A percentile compares a stretch with the other conserved stretches of the same genome.
Conservation (phyloP, 768 basidiomycete species). For the Chlorophyllum brunneum region DNA sequence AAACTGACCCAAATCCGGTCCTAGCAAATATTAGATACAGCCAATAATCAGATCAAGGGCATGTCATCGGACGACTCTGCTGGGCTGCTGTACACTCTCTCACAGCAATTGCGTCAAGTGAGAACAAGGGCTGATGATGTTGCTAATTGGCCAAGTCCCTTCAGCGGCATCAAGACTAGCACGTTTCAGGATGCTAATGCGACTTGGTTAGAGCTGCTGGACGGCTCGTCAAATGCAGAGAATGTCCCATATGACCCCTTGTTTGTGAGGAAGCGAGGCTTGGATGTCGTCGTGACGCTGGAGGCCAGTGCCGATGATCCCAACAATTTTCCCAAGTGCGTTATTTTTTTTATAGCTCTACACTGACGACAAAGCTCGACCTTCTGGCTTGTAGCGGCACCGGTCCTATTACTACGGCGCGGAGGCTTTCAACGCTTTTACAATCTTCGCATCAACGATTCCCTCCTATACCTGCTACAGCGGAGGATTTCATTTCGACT, state of each 20-base stretch:
- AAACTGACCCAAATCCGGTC: not conserved
- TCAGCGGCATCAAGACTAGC: slow-evolving; percentile 39
- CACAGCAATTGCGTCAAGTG: slow-evolving; percentile 42
- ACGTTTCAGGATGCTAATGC: slow-evolving; percentile 53
- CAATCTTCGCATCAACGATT: slow-evolving; percentile 53
- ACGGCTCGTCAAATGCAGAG: slow-evolving; percentile 67
- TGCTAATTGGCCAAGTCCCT: slow-evolving; percentile 70
- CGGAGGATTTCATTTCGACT: slow-evolving; percentile 48
- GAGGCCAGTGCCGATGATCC: slow-evolving; percentile 60
- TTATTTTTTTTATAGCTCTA: slow-evolving; percentile 12
- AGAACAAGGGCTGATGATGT: slow-evolving; percentile 54
- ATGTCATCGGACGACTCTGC: slow-evolving; percentile 32
- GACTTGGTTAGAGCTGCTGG: slow-evolving; percentile 59
- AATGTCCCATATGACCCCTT: slow-evolving; percentile 70
- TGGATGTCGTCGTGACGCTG: slow-evolving; percentile 76
- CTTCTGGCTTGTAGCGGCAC: slow-evolving; percentile 41
- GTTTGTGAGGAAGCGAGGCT: slow-evolving; percentile 59
- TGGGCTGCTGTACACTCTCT: slow-evolving; percentile 45
- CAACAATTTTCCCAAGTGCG: slow-evolving; percentile 65
- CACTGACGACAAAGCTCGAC: not conserved
- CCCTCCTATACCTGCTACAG: slow-evolving; percentile 56
- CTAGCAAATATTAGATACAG: slow-evolving; percentile 49
- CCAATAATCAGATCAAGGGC: slow-evolving; percentile 34
- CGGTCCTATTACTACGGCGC: slow-evolving; percentile 38
- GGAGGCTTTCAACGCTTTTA: slow-evolving; percentile 41